Percentiles rank a stretch among this genome's conserved stretches.
Evolutionary conservation across 1,139 yeast species (phyloP).

Genomic region (Yarrowia galli): DNA sequence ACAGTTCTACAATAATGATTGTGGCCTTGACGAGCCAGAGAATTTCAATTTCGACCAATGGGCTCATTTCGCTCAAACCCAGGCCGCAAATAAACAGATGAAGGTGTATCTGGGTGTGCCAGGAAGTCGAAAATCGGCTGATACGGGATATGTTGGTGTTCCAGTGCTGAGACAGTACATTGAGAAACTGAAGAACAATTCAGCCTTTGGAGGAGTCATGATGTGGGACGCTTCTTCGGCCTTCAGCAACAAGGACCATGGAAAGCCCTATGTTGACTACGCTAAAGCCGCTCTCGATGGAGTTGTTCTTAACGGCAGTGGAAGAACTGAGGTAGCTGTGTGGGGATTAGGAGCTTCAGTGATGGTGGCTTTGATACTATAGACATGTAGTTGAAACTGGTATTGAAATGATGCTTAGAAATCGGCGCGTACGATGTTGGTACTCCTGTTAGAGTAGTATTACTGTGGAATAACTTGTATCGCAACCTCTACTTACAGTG

Average conservation of each 20-base stretch:
- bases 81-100: conserved; percentile 63
- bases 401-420: no score
- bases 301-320: neutral
- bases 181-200: conserved; percentile 50
- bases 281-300: conserved; percentile 53
- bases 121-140: conserved; percentile 71
- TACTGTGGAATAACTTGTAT: no score
- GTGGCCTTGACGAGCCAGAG: conserved; percentile 57
- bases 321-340: neutral
- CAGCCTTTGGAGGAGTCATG: conserved; percentile 82
- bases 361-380: neutral
- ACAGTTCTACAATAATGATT: conserved; percentile 93
- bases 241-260: conserved; percentile 55
- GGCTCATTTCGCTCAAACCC: conserved; percentile 66
- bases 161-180: conserved; percentile 40
- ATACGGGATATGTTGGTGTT: conserved; percentile 68
- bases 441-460: no score
- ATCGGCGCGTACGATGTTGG: no score
- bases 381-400: no score
- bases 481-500: no score
- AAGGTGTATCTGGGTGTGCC: conserved; percentile 76
- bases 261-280: conserved; percentile 50
- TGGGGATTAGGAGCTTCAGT: neutral
- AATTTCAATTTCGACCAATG: conserved; percentile 87
- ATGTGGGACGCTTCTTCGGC: conserved; percentile 94